phyloP scores from a whole-genome alignment of 202 grass and related monocot genomes.

The Zoysia matrella region DNA sequence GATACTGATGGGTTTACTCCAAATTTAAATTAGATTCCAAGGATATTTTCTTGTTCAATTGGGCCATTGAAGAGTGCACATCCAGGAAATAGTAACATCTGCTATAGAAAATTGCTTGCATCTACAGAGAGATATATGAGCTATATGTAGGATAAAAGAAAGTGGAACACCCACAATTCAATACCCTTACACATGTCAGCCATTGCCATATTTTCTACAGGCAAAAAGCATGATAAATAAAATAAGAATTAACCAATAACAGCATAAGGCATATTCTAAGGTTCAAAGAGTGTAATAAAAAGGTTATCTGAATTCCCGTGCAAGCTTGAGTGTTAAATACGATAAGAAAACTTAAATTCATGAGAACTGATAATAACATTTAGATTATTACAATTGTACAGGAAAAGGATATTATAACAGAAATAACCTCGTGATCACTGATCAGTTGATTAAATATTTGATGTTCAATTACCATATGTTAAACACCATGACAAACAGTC shows the following conservation, averaged over 20 bases:
- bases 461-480: background rate
- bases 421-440: background rate
- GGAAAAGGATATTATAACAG: background rate
- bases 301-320: background rate
- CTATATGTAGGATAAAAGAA: background rate
- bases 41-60: too few species aligned
- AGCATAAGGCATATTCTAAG: constrained; percentile 25
- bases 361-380: constrained; percentile 3
- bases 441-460: background rate
- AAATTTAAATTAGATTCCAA: too few species aligned
- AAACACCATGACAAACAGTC: background rate
- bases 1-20: too few species aligned
- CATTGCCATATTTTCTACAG: constrained; percentile 23
- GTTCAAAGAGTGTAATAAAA: background rate
- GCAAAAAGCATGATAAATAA: constrained; percentile 16
- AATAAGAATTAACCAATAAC: constrained; percentile 1
- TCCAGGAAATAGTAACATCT: too few species aligned
- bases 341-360: background rate
- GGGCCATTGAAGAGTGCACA: too few species aligned
- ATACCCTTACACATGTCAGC: constrained; percentile 3
- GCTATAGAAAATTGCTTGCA: too few species aligned
- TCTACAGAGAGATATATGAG: too few species aligned
- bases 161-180: background rate
- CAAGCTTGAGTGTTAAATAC: background rate
- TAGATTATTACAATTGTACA: constrained; percentile 19